phyloP scores from a whole-genome alignment of 352 stramenopile species.

The Phytophthora sojae region DNA sequence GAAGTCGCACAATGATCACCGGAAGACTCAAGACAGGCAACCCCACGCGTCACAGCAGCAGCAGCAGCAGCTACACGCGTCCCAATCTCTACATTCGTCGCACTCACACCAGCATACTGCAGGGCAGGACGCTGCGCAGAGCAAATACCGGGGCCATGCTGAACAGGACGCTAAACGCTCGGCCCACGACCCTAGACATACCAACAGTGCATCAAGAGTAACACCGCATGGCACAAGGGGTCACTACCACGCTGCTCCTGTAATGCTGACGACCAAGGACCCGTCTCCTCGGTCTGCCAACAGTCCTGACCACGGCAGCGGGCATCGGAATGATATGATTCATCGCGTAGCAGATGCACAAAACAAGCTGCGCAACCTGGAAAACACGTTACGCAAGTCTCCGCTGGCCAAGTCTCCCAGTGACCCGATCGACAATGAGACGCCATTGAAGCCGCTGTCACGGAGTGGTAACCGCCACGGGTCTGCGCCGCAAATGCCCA shows the following conservation, averaged over 20 bases:
- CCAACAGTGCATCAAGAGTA: constrained; percentile 23
- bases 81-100: constrained; percentile 27
- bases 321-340: constrained; percentile 37
- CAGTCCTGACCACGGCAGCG: constrained; percentile 28
- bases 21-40: constrained; percentile 37
- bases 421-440: constrained; percentile 44
- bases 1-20: constrained; percentile 45
- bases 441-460: constrained; percentile 52
- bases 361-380: constrained; percentile 54
- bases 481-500: constrained; percentile 23
- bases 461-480: constrained; percentile 41
- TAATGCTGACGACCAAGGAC: constrained; percentile 36
- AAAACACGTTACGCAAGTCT: constrained; percentile 51
- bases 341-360: constrained; percentile 39
- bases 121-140: constrained; percentile 25
- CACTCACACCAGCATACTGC: constrained; percentile 28
- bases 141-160: constrained; percentile 34
- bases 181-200: constrained; percentile 39
- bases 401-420: constrained; percentile 46
- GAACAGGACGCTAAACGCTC: constrained; percentile 54
- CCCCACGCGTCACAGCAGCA: constrained; percentile 34
- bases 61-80: constrained; percentile 27
- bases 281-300: constrained; percentile 25
- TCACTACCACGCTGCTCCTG: constrained; percentile 22
- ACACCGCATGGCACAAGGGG: constrained; percentile 30